Conservation (phyloP, 805 yeast genomes). For the Kodamaea laetipori region DNA sequence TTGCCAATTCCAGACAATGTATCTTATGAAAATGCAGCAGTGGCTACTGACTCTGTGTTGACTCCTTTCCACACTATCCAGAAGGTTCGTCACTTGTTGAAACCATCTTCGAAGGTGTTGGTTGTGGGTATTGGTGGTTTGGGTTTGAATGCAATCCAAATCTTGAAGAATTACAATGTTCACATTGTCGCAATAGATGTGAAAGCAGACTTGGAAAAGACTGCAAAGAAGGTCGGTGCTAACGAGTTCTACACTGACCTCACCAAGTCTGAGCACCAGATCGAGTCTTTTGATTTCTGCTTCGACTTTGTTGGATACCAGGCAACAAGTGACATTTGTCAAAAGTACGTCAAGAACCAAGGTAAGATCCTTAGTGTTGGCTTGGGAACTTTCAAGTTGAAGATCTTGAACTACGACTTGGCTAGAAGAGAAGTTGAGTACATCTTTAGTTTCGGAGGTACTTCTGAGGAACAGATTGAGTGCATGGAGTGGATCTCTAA, state of each 20-base stretch:
- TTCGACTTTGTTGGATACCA: constrained; percentile 44
- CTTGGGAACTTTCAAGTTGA: constrained; percentile 36
- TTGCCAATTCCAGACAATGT: constrained; percentile 44
- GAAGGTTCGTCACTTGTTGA: constrained; percentile 30
- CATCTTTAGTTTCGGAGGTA: constrained; percentile 47
- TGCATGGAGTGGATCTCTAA: constrained; percentile 42
- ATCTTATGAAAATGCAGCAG: constrained; percentile 41
- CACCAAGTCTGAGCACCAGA: constrained; percentile 24
- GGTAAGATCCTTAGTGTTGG: constrained; percentile 49
- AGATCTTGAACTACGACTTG: constrained; percentile 34
- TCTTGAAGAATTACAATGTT: constrained; percentile 34
- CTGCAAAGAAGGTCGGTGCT: constrained; percentile 43
- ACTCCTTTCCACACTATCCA: constrained; percentile 46
- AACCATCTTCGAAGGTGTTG: constrained; percentile 39
- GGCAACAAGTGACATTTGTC: constrained; percentile 31
- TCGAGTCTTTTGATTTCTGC: constrained; percentile 40
- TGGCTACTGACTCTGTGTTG: constrained; percentile 44
- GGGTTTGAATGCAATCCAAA: constrained; percentile 46
- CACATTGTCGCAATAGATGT: constrained; percentile 36
- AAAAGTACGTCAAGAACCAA: constrained; percentile 30
- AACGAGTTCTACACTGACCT: constrained; percentile 41
- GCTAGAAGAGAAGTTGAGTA: constrained; percentile 45
- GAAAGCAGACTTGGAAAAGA: constrained; percentile 26
- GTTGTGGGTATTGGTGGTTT: constrained; percentile 46
- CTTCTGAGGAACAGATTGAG: constrained; percentile 44